Evolutionary conservation across 2,329 filamentous ascomycete genomes (phyloP), one percentile per base, ranked within the genome.

Genomic region (Phialophora tarda): DNA sequence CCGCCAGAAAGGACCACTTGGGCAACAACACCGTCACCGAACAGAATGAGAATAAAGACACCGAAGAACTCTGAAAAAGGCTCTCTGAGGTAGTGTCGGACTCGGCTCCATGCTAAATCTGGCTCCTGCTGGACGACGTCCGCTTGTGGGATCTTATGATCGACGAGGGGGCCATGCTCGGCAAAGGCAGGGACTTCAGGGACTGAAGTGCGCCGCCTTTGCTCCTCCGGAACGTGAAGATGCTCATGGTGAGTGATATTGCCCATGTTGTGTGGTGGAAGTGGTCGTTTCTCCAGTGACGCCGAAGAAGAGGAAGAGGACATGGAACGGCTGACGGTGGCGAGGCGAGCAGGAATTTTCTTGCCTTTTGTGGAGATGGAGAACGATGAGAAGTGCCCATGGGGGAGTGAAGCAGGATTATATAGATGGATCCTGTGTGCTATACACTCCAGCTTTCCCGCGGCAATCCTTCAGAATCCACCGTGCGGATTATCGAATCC

Each of bases 21-120:
- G 2, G 89, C 89, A 23, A 91, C 87, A 62, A 86, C 86, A n/a
- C 88, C 89, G 67, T 91, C 85, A 3, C 89, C 89, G 72, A 91
- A 91, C 48, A 91, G 77, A 65, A 91, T 81, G 68, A 91, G 77
- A 62, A 89, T 83, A 79, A 91, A 88, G 12, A 86, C 88, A 7
- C 88, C 88, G 58, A 89, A 84, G 77, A 91, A 90, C 71, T 91
- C 88, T 0, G 86, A 86, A 70, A 90, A 86, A 1, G 83, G 84
- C 68, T 90, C 87, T 65, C 84, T 82, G 44, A 85, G 78, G 30
- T 77, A 71, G 23, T 80, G 77, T 51, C 88, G 82, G 30, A 87
- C 76, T 47, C 79, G 80, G 56, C 79, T 83, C 88, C 88, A 90
- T 28, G 76, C 71, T 4, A 83, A 67, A 5, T 76, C 71, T 4